Conservation (phyloP, 2,329 filamentous ascomycete genomes). For the Coleophoma eucalyptorum region DNA sequence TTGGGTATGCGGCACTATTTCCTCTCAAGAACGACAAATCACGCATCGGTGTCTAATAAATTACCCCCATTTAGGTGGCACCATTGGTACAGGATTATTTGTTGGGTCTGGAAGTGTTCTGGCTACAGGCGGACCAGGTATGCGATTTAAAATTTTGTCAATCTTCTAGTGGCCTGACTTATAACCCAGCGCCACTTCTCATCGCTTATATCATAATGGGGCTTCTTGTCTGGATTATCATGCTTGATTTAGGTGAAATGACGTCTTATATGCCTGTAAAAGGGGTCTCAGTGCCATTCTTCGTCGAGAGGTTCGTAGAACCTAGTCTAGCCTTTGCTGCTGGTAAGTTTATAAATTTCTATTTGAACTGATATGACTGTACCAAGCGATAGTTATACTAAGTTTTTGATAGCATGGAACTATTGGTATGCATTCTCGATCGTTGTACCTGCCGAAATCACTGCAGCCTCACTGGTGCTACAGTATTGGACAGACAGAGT, state of each 20-base stretch:
- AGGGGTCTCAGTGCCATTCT: constrained; percentile 50
- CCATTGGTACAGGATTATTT: constrained; percentile 62
- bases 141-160: no score
- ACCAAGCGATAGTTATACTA: no score
- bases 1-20: no score
- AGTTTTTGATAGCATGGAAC: constrained; percentile 3
- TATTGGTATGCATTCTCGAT: constrained; percentile 56
- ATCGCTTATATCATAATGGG: constrained; percentile 63
- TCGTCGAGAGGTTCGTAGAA: constrained; percentile 52
- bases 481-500: constrained; percentile 47
- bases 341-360: background rate
- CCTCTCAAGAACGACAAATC: no score
- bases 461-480: constrained; percentile 53
- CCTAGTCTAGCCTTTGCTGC: constrained; percentile 15
- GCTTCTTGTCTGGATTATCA: constrained; percentile 47
- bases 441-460: constrained; percentile 52
- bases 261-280: constrained; percentile 49
- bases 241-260: constrained; percentile 54
- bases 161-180: no score
- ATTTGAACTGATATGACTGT: no score
- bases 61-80: no score
- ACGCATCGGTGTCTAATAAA: no score
- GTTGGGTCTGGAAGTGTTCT: constrained; percentile 57
- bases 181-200: constrained; percentile 52
- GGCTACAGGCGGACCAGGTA: constrained; percentile 52